Conservation (phyloP, 1,284 basidiomycete genomes). For the Pholiota adiposa region DNA sequence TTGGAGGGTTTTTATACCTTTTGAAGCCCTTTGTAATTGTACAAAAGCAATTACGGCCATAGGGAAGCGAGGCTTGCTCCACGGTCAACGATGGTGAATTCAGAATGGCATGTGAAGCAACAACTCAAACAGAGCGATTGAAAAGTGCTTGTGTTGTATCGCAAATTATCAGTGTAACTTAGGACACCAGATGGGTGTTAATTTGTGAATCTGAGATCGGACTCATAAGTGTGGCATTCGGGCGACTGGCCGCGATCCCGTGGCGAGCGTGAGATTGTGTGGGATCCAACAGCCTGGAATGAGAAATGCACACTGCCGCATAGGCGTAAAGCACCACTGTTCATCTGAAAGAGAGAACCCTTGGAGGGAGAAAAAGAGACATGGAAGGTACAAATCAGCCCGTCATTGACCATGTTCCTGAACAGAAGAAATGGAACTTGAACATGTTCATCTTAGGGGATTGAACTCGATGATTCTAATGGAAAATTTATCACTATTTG, state of each 20-base stretch:
- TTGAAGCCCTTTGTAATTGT: neutral
- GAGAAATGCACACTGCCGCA: neutral
- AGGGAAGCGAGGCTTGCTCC: neutral
- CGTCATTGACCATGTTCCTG: no score
- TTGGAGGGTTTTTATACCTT: neutral
- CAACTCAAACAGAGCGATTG: neutral
- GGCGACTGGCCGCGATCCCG: neutral
- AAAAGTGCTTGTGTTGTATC: neutral
- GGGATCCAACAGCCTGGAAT: neutral
- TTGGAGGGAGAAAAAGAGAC: no score
- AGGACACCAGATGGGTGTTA: neutral
- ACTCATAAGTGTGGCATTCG: neutral
- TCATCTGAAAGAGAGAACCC: neutral
- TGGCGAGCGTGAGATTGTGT: neutral
- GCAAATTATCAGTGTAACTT: neutral
- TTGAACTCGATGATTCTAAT: no score
- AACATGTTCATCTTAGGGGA: no score
- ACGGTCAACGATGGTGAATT: neutral
- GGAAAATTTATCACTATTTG: no score
- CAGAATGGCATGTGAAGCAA: constrained; percentile 7
- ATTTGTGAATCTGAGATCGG: neutral
- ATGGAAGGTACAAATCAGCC: no score
- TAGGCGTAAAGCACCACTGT: neutral
- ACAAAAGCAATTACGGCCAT: neutral
- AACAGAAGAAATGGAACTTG: no score